Conservation (phyloP, 192 early-diverging fungal species). For the Linnemannia zychae region DNA sequence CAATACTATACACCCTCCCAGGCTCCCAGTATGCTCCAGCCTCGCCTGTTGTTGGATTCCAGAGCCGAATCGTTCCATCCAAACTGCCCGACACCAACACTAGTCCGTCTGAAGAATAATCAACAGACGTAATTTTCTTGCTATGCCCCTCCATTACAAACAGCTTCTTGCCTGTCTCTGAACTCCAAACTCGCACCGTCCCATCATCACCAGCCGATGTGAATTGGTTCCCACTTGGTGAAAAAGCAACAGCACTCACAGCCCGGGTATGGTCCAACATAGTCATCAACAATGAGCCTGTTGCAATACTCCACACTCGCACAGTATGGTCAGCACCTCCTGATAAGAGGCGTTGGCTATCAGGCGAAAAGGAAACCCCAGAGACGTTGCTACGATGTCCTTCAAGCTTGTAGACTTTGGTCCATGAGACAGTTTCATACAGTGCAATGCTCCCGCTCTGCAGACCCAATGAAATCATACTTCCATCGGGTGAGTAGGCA, state of each 20-base stretch:
- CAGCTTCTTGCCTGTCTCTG: neutral
- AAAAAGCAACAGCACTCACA: neutral
- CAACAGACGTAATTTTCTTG: neutral
- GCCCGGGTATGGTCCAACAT: neutral
- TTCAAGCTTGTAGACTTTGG: neutral
- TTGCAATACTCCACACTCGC: neutral
- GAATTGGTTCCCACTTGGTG: neutral
- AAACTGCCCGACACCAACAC: neutral
- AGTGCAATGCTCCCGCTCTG: neutral
- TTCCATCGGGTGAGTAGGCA: neutral
- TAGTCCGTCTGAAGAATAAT: neutral
- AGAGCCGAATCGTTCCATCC: constrained; percentile 1
- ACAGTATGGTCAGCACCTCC: neutral
- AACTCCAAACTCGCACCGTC: neutral
- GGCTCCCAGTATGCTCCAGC: neutral
- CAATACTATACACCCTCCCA: neutral
- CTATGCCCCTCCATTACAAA: neutral
- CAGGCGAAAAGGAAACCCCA: neutral
- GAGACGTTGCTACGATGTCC: neutral
- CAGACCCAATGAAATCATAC: neutral
- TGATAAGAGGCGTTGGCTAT: neutral
- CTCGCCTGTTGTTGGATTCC: neutral
- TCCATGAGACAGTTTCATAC: neutral
- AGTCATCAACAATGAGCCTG: neutral
- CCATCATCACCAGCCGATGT: neutral